These are phyloP conservation scores for Ophiostoma pallidulum DNA, from an alignment of 2,329 filamentous ascomycete genomes.

Conservation along the genomic window DNA sequence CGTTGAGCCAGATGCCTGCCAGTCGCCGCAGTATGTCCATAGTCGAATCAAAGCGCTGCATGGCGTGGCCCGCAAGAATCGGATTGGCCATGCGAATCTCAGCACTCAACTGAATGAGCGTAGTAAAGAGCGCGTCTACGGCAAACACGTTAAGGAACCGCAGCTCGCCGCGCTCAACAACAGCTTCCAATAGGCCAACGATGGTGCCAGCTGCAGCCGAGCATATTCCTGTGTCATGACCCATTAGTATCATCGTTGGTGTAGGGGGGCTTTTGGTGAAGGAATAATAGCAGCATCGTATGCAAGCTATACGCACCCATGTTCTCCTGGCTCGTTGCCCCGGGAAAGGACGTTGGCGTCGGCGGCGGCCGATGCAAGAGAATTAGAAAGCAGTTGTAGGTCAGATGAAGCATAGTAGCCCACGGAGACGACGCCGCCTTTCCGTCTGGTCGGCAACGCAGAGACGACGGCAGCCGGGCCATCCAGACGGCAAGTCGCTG, in stretches of 20 bases:
- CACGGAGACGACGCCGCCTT: conserved; percentile 3
- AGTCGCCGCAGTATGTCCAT: conserved; percentile 15
- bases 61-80: conserved; percentile 17
- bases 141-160: conserved; percentile 10
- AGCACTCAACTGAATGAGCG: conserved; percentile 18
- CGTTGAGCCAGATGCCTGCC: conserved; percentile 19
- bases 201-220: conserved; percentile 1
- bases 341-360: neutral
- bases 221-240: conserved; percentile 3
- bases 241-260: neutral
- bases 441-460: neutral
- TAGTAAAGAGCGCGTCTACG: conserved; percentile 4
- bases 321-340: conserved; percentile 8
- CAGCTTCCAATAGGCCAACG: conserved; percentile 1
- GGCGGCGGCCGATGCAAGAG: conserved; percentile 12
- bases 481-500: conserved; percentile 12
- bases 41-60: conserved; percentile 17
- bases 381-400: conserved; percentile 13
- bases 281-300: too few species aligned
- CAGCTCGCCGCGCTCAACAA: neutral
- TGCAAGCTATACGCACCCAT: conserved; percentile 1
- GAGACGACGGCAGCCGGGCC: conserved; percentile 5
- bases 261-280: too few species aligned
- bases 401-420: conserved; percentile 12
- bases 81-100: conserved; percentile 19